A percentile compares a stretch with the other conserved stretches of the same genome.
Conservation (phyloP, 2,329 filamentous ascomycete species). For the Colletotrichum aenigma region DNA sequence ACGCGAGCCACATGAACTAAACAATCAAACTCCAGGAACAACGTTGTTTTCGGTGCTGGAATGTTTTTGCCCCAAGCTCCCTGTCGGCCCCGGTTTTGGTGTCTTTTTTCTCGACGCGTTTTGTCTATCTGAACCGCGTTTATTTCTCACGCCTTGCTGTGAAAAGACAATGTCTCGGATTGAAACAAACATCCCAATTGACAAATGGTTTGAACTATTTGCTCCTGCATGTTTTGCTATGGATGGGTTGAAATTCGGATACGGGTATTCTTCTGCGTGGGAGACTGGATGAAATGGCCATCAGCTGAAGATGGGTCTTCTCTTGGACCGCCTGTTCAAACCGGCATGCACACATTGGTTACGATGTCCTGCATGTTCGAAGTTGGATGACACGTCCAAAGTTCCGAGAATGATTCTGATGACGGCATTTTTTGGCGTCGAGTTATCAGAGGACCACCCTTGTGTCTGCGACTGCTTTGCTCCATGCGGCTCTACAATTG, state of each 20-base stretch:
- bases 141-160: not conserved
- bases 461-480: not conserved
- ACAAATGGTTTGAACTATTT: not conserved
- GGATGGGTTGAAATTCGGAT: not conserved
- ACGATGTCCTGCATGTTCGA: not conserved
- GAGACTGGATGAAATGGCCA: not conserved
- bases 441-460: not conserved
- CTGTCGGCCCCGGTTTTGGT: not conserved
- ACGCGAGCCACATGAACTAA: not conserved
- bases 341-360: not conserved
- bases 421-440: not conserved
- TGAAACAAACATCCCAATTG: not conserved
- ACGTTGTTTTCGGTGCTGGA: not conserved
- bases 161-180: not conserved
- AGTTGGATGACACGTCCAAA: not conserved
- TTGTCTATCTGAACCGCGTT: not conserved
- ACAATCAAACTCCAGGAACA: not conserved
- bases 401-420: not conserved
- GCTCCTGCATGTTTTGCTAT: not conserved
- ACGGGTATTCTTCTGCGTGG: not conserved
- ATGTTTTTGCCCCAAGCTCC: not conserved
- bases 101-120: not conserved
- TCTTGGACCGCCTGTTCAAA: not conserved
- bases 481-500: not conserved
- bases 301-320: not conserved